Conservation (phyloP, 2,329 filamentous ascomycete species). For the Blastomyces percursus region DNA sequence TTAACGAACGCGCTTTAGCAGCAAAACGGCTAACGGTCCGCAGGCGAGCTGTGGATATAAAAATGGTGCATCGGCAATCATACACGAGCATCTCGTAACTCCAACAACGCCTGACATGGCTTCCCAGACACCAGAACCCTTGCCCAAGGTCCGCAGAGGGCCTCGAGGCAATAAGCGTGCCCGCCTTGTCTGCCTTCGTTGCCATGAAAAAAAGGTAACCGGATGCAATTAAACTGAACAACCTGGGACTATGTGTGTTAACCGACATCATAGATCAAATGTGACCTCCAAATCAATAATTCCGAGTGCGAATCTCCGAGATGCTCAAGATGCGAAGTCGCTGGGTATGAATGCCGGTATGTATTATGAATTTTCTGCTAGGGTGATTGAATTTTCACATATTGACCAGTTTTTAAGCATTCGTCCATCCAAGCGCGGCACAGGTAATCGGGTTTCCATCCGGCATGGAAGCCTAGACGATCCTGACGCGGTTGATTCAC, state of each 20-base stretch:
- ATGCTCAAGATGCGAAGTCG: slow-evolving; percentile 3
- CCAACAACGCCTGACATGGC: neutral
- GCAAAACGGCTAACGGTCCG: slow-evolving; percentile 1
- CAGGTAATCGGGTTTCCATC: slow-evolving; percentile 1
- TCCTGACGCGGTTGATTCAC: neutral
- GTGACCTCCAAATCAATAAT: slow-evolving; percentile 6
- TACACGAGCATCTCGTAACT: neutral
- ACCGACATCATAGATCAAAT: slow-evolving; percentile 7
- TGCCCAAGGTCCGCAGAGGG: neutral
- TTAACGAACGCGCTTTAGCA: neutral
- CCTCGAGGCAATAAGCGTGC: slow-evolving; percentile 7
- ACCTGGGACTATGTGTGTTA: neutral
- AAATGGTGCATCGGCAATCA: slow-evolving; percentile 5
- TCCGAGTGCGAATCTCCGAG: slow-evolving; percentile 1
- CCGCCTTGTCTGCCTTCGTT: slow-evolving; percentile 4
- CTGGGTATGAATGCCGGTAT: slow-evolving; percentile 9
- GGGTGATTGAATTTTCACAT: neutral
- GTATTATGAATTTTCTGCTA: neutral
- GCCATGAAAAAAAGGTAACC: slow-evolving; percentile 8
- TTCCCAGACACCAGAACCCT: neutral
- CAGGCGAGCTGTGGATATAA: neutral
- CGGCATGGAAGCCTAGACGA: neutral
- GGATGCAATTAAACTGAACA: neutral
- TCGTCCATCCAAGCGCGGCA: slow-evolving; percentile 6
- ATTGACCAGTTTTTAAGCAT: slow-evolving; percentile 2